A percentile compares a stretch with the other conserved stretches of the same genome.
Conservation (phyloP, 1,284 basidiomycete species). For the Apiotrichum laibachii region DNA sequence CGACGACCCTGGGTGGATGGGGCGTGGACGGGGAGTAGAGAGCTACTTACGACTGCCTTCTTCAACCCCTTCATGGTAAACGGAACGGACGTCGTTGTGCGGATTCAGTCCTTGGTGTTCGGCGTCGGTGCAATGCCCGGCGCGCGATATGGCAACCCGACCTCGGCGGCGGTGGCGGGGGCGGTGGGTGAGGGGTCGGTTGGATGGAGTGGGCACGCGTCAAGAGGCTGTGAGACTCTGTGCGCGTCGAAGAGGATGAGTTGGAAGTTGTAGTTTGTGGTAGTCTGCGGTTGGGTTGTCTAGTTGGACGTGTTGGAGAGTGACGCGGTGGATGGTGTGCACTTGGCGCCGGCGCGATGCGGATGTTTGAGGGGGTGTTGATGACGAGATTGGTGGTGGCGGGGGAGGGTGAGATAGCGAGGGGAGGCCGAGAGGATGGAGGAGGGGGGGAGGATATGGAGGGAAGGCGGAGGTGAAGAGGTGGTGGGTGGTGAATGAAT, state of each 20-base stretch:
- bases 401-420: neutral
- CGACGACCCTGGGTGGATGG: too few relatives aligned
- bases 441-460: neutral
- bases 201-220: too few relatives aligned
- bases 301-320: too few relatives aligned
- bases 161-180: neutral
- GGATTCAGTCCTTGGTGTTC: conserved; percentile 5
- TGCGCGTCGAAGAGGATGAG: too few relatives aligned
- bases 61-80: conserved; percentile 78
- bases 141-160: neutral
- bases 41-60: conserved; percentile 69
- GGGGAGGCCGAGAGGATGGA: neutral
- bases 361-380: neutral
- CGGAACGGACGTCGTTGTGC: neutral
- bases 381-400: neutral
- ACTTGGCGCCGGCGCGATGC: too few relatives aligned
- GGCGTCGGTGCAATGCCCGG: conserved; percentile 6
- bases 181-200: neutral
- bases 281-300: too few relatives aligned
- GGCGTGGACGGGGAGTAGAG: too few relatives aligned
- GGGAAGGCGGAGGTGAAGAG: neutral
- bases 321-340: too few relatives aligned
- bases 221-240: too few relatives aligned
- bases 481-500: neutral
- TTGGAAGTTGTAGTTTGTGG: too few relatives aligned